Evolutionary conservation across 2,329 filamentous ascomycete genomes (phyloP).

Genomic region (Calonectria ilicicola): DNA sequence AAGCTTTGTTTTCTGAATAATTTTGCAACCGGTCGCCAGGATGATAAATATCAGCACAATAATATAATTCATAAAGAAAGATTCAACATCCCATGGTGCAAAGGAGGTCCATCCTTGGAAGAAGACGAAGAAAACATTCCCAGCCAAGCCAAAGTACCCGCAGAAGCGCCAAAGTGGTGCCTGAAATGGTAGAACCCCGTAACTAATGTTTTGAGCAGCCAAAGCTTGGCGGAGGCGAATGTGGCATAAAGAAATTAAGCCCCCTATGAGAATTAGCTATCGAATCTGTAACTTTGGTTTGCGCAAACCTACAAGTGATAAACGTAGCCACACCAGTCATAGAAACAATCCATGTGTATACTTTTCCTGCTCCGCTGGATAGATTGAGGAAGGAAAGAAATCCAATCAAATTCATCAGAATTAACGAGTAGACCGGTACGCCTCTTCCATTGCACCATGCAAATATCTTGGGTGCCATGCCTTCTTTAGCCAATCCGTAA

Average conservation of each 20-base stretch:
- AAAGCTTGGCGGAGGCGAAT: constrained; percentile 19
- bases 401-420: constrained; percentile 29
- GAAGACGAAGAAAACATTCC: constrained; percentile 5
- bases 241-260: constrained; percentile 17
- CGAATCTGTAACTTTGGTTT: not conserved
- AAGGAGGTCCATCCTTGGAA: constrained; percentile 11
- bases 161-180: constrained; percentile 9
- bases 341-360: constrained; percentile 16
- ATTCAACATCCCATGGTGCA: not conserved
- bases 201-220: constrained; percentile 20
- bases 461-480: constrained; percentile 64
- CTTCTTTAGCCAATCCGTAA: constrained; percentile 64
- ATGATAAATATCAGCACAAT: not conserved
- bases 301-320: constrained; percentile 2
- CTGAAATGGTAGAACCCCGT: constrained; percentile 16
- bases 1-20: not conserved
- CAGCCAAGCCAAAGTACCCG: not conserved
- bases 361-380: constrained; percentile 10
- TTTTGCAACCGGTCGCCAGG: not conserved
- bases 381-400: constrained; percentile 31
- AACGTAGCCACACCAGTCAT: constrained; percentile 18
- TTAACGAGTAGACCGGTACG: constrained; percentile 38
- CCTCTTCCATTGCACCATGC: constrained; percentile 62
- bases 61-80: constrained; percentile 13
- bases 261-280: not conserved